These are phyloP conservation scores for Pyrenopolyporus hunteri DNA, from an alignment of 495 filamentous ascomycete genomes.

Conservation along the genomic window DNA sequence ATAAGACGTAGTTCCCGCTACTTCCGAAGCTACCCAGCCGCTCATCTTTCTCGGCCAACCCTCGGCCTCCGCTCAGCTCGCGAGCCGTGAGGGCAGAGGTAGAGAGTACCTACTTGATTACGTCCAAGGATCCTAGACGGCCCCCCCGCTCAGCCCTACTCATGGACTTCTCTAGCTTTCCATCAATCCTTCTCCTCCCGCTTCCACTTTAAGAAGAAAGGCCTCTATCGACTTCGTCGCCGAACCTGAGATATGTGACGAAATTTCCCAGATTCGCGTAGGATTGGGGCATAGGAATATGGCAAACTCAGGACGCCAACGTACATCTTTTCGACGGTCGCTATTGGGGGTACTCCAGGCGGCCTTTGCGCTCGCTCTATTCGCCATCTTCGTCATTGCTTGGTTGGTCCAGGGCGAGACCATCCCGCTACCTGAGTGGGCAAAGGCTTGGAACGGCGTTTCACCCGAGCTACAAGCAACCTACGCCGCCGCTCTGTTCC, in stretches of 20 bases:
- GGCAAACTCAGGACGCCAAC: background rate
- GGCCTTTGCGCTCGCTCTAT: constrained; percentile 33
- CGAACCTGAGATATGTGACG: constrained; percentile 5
- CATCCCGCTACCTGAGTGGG: constrained; percentile 37
- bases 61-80: constrained; percentile 4
- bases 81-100: constrained; percentile 16
- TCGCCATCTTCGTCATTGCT: constrained; percentile 38
- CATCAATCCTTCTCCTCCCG: background rate
- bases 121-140: background rate
- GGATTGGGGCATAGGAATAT: constrained; percentile 8
- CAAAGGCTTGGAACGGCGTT: constrained; percentile 36
- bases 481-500: constrained; percentile 30
- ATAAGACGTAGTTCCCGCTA: constrained; percentile 12
- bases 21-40: constrained; percentile 26
- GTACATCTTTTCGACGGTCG: constrained; percentile 17
- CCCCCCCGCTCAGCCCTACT: constrained; percentile 33
- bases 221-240: too few relatives aligned
- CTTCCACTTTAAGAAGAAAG: too few relatives aligned
- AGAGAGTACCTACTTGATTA: background rate
- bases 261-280: background rate
- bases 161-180: background rate
- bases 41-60: too few relatives aligned
- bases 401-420: constrained; percentile 29
- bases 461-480: constrained; percentile 18
- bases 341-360: constrained; percentile 29